A percentile compares a stretch with the other conserved stretches of the same genome.
phyloP scores from a whole-genome alignment of 2,329 filamentous ascomycete genomes.

The Neopestalotiopsis sp. region DNA sequence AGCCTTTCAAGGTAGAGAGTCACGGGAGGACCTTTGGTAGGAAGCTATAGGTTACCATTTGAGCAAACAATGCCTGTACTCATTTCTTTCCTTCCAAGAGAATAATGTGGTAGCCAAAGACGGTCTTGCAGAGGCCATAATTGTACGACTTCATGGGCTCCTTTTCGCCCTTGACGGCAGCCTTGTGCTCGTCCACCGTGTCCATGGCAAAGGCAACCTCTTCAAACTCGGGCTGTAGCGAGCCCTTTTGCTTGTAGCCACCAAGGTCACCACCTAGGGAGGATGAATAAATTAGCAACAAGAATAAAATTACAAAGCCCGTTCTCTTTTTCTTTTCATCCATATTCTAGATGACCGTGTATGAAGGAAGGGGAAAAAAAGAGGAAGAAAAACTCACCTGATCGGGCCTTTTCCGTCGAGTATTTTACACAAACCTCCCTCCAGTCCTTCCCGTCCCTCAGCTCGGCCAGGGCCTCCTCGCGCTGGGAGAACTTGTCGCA shows the following conservation, averaged over 20 bases:
- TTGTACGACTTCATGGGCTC: conserved; percentile 1
- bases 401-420: conserved; percentile 17
- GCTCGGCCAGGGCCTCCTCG: conserved; percentile 19
- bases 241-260: conserved; percentile 8
- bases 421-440: conserved; percentile 7
- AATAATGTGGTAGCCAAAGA: conserved; percentile 19
- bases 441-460: conserved; percentile 9
- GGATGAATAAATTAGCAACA: too few species aligned
- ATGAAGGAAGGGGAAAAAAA: background rate
- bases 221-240: conserved; percentile 6
- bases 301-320: too few species aligned
- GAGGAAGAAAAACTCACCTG: conserved; percentile 7
- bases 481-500: conserved; percentile 17
- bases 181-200: background rate
- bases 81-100: conserved; percentile 12
- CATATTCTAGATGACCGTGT: too few species aligned
- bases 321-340: too few species aligned
- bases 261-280: conserved; percentile 4
- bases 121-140: conserved; percentile 15
- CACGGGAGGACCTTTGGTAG: too few species aligned
- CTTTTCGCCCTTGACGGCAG: background rate
- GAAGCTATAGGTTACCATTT: too few species aligned
- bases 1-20: too few species aligned
- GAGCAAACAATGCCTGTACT: background rate
- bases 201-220: conserved; percentile 12